Conservation (phyloP, 2,329 filamentous ascomycete species). For the Simplicillium aogashimaense region DNA sequence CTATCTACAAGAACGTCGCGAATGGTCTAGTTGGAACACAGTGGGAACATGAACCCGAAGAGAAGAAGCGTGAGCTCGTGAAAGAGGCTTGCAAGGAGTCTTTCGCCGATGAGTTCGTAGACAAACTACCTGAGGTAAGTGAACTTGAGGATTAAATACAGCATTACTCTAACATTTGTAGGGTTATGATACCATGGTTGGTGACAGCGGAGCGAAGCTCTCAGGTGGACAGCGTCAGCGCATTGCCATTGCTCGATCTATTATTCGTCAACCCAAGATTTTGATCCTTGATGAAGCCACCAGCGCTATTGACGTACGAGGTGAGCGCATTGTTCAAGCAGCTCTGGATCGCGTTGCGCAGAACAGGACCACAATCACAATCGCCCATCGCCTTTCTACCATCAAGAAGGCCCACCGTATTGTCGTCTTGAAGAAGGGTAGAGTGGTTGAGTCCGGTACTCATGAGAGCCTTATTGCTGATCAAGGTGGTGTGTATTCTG, state of each 20-base stretch:
- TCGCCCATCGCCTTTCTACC: slow-evolving; percentile 66
- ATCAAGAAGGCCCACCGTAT: slow-evolving; percentile 73
- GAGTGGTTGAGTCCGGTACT: slow-evolving; percentile 63
- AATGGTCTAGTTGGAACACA: slow-evolving; percentile 44
- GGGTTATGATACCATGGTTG: slow-evolving; percentile 65
- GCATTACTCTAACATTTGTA: slow-evolving; percentile 17
- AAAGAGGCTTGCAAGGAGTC: slow-evolving; percentile 55
- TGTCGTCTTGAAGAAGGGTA: slow-evolving; percentile 62
- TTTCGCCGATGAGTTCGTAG: slow-evolving; percentile 61
- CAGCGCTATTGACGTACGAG: slow-evolving; percentile 48
- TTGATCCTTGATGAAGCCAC: slow-evolving; percentile 72
- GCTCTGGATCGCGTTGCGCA: slow-evolving; percentile 47
- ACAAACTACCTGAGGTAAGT: slow-evolving; percentile 45
- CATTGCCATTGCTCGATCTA: slow-evolving; percentile 66
- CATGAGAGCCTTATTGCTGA: slow-evolving; percentile 60
- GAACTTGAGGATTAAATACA: slow-evolving; percentile 1
- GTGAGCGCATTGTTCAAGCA: slow-evolving; percentile 52
- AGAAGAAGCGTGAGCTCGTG: slow-evolving; percentile 49
- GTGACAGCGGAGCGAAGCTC: slow-evolving; percentile 67
- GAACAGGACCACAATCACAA: slow-evolving; percentile 60
- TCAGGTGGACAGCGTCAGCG: slow-evolving; percentile 83
- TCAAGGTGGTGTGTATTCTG: slow-evolving; percentile 54
- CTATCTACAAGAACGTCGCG: slow-evolving; percentile 52
- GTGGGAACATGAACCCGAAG: slow-evolving; percentile 42
- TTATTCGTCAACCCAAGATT: slow-evolving; percentile 61